A percentile compares a stretch with the other conserved stretches of the same genome.
Evolutionary conservation across 768 basidiomycete species (phyloP).

Genomic region (Tephrocybe sp.): DNA sequence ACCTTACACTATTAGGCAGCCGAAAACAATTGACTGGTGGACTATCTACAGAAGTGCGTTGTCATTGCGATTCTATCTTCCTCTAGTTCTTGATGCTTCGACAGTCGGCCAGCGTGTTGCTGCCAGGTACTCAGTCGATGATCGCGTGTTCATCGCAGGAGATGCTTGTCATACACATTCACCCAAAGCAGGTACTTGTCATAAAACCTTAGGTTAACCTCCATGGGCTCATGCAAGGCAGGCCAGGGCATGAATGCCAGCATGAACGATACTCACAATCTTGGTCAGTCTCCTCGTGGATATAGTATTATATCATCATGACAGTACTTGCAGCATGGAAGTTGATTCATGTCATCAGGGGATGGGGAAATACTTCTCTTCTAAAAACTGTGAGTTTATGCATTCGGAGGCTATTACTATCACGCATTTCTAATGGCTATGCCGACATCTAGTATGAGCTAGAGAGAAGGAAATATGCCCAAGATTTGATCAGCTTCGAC

Average conservation of each 20-base stretch:
- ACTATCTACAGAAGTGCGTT: conserved; percentile 69
- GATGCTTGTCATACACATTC: conserved; percentile 76
- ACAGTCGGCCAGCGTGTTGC: conserved; percentile 77
- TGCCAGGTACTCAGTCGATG: conserved; percentile 54
- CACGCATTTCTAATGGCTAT: neutral
- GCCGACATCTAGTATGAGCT: conserved; percentile 52
- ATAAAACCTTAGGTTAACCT: too few species aligned
- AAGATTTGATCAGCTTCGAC: conserved; percentile 74
- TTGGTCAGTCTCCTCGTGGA: conserved; percentile 49
- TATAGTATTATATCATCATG: neutral
- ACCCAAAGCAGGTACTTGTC: conserved; percentile 63
- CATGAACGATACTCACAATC: conserved; percentile 75
- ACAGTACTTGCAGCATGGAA: conserved; percentile 51
- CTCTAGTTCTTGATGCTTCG: neutral
- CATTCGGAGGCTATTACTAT: neutral
- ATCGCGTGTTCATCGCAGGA: conserved; percentile 75
- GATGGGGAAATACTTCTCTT: conserved; percentile 48
- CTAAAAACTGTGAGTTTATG: conserved; percentile 47
- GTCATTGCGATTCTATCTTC: neutral
- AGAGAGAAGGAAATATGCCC: conserved; percentile 67
- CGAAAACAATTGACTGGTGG: conserved; percentile 65
- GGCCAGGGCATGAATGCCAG: conserved; percentile 80
- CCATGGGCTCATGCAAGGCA: conserved; percentile 24
- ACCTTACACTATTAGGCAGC: conserved; percentile 53
- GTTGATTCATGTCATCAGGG: conserved; percentile 52